Base-by-base conservation (phyloP, 371 early-diverging fungal genomes). In the Rozella allomycis region DNA sequence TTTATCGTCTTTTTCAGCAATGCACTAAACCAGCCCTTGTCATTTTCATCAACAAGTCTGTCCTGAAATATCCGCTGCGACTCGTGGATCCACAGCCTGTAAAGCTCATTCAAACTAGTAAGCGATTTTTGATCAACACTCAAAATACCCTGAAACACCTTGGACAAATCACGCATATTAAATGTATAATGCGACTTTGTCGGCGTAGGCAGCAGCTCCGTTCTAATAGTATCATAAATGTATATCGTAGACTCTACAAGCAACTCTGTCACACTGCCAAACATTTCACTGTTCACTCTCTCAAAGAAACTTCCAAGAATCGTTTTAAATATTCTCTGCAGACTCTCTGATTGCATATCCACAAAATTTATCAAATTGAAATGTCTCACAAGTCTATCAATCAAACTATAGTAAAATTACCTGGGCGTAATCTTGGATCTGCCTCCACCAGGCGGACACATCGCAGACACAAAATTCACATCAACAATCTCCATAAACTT, bases 371-470 rank as follows among this genome's bases (percentile, higher is more conserved):
- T 23, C 20, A 61, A 27, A 39, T 65, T 65, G 45, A 58, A 65
- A 38, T 67, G 67, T 17, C 67, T 43, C 0, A 53, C 50, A 25
- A 67, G 54, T n/a, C n/a, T n/a, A n/a, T n/a, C n/a, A n/a, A n/a
- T n/a, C n/a, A n/a, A n/a, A n/a, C n/a, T n/a, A n/a, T n/a, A n/a
- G n/a, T n/a, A n/a, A n/a, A n/a, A n/a, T n/a, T n/a, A n/a, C 25
- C 67, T 40, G 20, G 37, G 47, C 2, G 67, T 67, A 3, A 62
- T 55, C 7, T 65, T 62, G 33, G 64, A 61, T 25, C 65, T 38
- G 10, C 67, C 67, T 26, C 67, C 67, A 6, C 67, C 67, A 0
- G 67, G 67, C 5, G 57, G 58, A 1, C 67, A 64, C 67, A 67
- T 67, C 20, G 60, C 67, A 22, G 47, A 39, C 14, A 58, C 51